A percentile compares a stretch with the other conserved stretches of the same genome.
phyloP scores from a whole-genome alignment of 768 basidiomycete genomes.

The Suillus fuscotomentosus region DNA sequence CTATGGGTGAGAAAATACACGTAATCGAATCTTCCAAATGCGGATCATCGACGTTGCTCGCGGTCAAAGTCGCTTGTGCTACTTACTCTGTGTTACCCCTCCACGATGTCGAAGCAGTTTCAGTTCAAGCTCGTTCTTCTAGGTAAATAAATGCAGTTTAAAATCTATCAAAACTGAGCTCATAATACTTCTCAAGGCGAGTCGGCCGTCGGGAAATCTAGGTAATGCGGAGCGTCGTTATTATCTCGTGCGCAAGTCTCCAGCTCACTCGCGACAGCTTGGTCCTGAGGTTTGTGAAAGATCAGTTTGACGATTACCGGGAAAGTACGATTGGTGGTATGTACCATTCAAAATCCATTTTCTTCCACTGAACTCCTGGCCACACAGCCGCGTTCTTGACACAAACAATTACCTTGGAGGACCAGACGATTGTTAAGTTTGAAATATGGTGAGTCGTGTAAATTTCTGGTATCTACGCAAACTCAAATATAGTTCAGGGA shows the following conservation, averaged over 20 bases:
- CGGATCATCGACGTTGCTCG: background rate
- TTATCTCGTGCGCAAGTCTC: constrained; percentile 23
- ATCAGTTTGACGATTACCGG: constrained; percentile 93
- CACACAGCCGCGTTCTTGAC: constrained; percentile 90
- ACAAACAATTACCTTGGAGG: constrained; percentile 91
- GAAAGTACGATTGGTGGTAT: constrained; percentile 92
- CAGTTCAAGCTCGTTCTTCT: constrained; percentile 97
- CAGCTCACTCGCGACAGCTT: constrained; percentile 49
- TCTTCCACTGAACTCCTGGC: constrained; percentile 18
- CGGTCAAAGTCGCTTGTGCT: constrained; percentile 15
- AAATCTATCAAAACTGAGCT: constrained; percentile 2
- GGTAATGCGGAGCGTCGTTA: constrained; percentile 42
- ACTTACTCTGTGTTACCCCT: constrained; percentile 17
- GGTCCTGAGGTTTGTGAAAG: constrained; percentile 94
- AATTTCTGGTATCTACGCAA: constrained; percentile 4
- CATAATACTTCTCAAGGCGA: constrained; percentile 58
- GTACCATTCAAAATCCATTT: constrained; percentile 6
- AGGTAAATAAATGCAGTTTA: constrained; percentile 47
- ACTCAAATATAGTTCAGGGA: constrained; percentile 54
- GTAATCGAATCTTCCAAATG: constrained; percentile 17
- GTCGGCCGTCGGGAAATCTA: constrained; percentile 97
- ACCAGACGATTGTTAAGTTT: constrained; percentile 92
- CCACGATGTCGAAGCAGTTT: constrained; percentile 84
- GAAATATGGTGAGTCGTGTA: constrained; percentile 80
- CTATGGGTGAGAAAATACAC: constrained; percentile 28